Percentiles rank a stretch among this genome's conserved stretches.
phyloP scores from a whole-genome alignment of 495 filamentous ascomycete genomes.

The Jackrogersella minutella region DNA sequence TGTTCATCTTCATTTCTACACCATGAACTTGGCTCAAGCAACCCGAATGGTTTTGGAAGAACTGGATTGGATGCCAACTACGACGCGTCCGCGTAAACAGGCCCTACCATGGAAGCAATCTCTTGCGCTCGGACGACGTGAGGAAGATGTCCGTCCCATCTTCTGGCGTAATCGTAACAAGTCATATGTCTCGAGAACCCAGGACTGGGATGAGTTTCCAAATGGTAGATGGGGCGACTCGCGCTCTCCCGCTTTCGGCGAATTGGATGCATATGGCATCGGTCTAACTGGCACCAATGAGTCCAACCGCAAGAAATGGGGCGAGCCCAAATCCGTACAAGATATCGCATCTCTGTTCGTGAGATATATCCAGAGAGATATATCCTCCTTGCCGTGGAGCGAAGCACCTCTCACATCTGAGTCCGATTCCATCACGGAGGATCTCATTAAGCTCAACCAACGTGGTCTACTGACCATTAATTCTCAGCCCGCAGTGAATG shows the following conservation, averaged over 20 bases:
- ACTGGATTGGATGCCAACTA: conserved; percentile 78
- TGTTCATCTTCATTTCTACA: conserved; percentile 95
- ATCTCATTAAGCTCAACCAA: conserved; percentile 81
- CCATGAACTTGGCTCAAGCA: conserved; percentile 97
- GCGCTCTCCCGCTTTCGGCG: conserved; percentile 94
- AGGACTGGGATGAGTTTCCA: conserved; percentile 99
- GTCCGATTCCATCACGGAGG: conserved; percentile 75
- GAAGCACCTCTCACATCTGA: conserved; percentile 86
- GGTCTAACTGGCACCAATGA: conserved; percentile 97
- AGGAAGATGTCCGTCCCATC: conserved; percentile 96
- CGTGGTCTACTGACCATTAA: conserved; percentile 95
- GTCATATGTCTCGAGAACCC: conserved; percentile 92
- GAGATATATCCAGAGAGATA: conserved; percentile 77
- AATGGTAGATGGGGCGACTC: conserved; percentile 99
- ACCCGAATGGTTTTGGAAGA: conserved; percentile 94
- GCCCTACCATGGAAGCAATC: conserved; percentile 95
- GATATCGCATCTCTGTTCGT: conserved; percentile 87
- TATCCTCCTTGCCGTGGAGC: conserved; percentile 92
- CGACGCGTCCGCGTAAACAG: conserved; percentile 78
- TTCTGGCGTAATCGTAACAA: conserved; percentile 99
- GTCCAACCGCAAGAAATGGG: conserved; percentile 95
- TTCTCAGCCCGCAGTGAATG: conserved; percentile 94
- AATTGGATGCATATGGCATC: conserved; percentile 94
- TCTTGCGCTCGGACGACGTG: conserved; percentile 82
- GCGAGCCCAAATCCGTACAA: conserved; percentile 76